Base-by-base conservation (phyloP, 495 filamentous ascomycete genomes). In the Xylaria acuta region DNA sequence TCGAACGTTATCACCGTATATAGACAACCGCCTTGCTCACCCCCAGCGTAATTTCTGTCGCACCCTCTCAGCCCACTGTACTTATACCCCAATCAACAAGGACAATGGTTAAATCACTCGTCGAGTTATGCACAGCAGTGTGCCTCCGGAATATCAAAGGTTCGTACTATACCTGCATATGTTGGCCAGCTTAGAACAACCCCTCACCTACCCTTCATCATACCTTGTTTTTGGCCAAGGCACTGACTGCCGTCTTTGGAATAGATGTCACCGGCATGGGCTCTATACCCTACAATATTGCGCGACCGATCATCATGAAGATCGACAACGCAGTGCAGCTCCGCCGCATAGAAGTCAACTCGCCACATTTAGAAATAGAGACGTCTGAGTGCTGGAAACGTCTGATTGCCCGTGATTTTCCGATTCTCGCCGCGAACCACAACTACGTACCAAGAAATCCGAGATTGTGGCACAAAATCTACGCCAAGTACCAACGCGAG, bases 391-490 rank as follows among this genome's bases (percentile, higher is more conserved):
- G 76, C 38, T 86, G 84, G 84, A 60, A 75, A 30, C 81, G 82
- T n/a, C 59, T 86, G 32, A 83, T 86, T 70, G 41, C 73, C 3
- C 75, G 73, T 45, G 64, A 83, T 30, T 86, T 82, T 59, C 70
- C 71, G 27, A 38, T 43, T 16, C 77, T 79, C 18, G 30, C 53
- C 3, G 63, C 43, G 22, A 71, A 74, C 47, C 30, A 82, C 43
- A 64, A 75, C 38, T 82, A 73, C 53, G 70, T 73, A 14, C 80
- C 83, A 2, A 75, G 72, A 27, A 71, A 84, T 36, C 80, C 78
- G 1, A 74, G 70, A 54, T 73, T 71, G 47, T 85, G 82, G 83
- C 70, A 76, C 67, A 78, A 80, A 38, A 71, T 84, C 49, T 84
- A 81, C 43, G 63, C 74, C 32, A 77, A 78, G 64, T 84, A 85